Evolutionary conservation across 2,329 filamentous ascomycete genomes (phyloP).

Genomic region (Nemania sp.): DNA sequence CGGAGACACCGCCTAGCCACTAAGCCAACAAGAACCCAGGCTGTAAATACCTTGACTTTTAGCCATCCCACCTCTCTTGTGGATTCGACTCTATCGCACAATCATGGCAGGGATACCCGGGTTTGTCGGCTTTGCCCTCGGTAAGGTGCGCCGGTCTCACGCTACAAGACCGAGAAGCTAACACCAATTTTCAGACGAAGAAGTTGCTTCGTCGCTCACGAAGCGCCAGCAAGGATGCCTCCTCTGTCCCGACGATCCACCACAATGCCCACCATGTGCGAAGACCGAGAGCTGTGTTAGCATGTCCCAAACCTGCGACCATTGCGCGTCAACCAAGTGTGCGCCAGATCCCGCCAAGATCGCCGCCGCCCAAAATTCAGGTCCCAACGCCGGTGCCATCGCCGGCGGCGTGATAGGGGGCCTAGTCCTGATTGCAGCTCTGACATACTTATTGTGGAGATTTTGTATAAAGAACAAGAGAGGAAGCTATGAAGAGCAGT

Average conservation of each 20-base stretch:
- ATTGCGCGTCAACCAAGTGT: constrained; percentile 55
- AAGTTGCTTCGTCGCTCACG: constrained; percentile 38
- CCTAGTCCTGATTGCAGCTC: constrained; percentile 70
- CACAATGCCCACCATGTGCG: constrained; percentile 51
- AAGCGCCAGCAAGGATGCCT: constrained; percentile 50
- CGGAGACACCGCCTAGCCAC: constrained; percentile 1
- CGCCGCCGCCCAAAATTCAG: constrained; percentile 36
- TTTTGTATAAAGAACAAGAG: constrained; percentile 84
- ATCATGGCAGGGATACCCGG: constrained; percentile 36
- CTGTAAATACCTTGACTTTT: too few relatives aligned
- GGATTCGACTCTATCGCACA: too few relatives aligned
- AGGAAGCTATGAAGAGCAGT: constrained; percentile 61
- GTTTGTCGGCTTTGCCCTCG: constrained; percentile 36
- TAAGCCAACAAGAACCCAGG: constrained; percentile 26
- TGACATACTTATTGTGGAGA: constrained; percentile 82
- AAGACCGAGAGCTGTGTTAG: constrained; percentile 49
- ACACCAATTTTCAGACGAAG: constrained; percentile 30
- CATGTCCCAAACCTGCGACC: constrained; percentile 49
- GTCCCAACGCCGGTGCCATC: constrained; percentile 78
- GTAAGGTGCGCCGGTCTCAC: constrained; percentile 27
- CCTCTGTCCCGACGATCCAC: constrained; percentile 47
- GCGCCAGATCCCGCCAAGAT: constrained; percentile 36
- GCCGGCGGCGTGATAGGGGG: constrained; percentile 90
- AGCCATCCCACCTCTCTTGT: neutral
- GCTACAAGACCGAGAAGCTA: constrained; percentile 16